A percentile compares a stretch with the other conserved stretches of the same genome.
Conservation (phyloP, 2,329 filamentous ascomycete genomes). For the Cordyceps pruinosa region DNA sequence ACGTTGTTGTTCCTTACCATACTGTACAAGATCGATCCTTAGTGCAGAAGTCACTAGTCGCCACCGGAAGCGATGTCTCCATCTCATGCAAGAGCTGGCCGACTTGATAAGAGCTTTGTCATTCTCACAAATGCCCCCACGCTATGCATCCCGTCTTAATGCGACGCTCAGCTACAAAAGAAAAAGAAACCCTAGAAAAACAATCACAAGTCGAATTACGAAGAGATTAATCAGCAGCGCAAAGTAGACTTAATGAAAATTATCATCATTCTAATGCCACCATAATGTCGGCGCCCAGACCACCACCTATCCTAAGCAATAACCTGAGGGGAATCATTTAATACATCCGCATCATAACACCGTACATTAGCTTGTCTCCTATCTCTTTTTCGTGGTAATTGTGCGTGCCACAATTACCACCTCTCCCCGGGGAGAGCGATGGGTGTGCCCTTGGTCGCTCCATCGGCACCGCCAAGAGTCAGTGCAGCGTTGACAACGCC, state of each 20-base stretch:
- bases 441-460: conserved; percentile 7
- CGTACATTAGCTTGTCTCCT: background rate
- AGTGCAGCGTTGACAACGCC: conserved; percentile 52
- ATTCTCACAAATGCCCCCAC: background rate
- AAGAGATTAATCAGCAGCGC: background rate
- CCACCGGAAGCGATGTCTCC: background rate
- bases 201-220: background rate
- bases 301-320: background rate
- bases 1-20: too few relatives aligned
- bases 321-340: background rate
- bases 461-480: conserved; percentile 25
- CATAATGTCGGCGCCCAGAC: background rate
- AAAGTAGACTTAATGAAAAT: too few relatives aligned
- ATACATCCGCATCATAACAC: background rate
- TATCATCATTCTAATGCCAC: too few relatives aligned
- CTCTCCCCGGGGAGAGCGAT: conserved; percentile 15
- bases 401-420: conserved; percentile 7
- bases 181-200: background rate
- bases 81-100: background rate
- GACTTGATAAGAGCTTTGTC: conserved; percentile 1
- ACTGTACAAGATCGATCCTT: too few relatives aligned
- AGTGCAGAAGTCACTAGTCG: background rate
- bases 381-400: background rate
- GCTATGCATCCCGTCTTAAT: background rate
- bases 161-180: background rate